Conservation (phyloP, 1,139 yeast genomes). For the Geotrichum cucujoidarum region DNA sequence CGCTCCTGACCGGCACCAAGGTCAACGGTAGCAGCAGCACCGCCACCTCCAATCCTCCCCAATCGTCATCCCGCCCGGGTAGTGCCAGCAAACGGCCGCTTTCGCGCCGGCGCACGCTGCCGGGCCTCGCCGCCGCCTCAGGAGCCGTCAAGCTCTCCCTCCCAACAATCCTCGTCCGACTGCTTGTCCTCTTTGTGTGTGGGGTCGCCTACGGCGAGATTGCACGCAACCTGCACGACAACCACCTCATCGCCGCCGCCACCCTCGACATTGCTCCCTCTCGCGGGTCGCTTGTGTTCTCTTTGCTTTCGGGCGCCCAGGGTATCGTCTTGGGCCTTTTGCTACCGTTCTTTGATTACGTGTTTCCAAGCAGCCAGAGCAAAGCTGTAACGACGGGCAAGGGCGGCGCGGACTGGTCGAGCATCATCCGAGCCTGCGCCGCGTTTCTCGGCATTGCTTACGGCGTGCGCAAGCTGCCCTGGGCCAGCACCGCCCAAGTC, state of each 20-base stretch:
- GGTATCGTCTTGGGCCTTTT: conserved; percentile 62
- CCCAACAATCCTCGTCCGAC: conserved; percentile 22
- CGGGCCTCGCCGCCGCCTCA: conserved; percentile 6
- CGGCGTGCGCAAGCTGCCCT: conserved; percentile 73
- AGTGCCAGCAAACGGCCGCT: not conserved
- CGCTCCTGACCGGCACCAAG: not conserved
- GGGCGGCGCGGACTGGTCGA: conserved; percentile 38
- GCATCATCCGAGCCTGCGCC: conserved; percentile 57
- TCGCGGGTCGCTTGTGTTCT: conserved; percentile 27
- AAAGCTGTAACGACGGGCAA: conserved; percentile 21
- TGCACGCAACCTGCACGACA: conserved; percentile 36
- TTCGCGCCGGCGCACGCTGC: conserved; percentile 4
- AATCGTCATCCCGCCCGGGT: not conserved
- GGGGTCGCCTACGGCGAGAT: conserved; percentile 37
- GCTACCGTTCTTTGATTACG: conserved; percentile 56
- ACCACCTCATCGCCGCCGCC: conserved; percentile 31
- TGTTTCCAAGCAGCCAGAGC: conserved; percentile 37
- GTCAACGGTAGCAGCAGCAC: not conserved
- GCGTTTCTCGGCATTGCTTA: conserved; percentile 81
- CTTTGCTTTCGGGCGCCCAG: conserved; percentile 44
- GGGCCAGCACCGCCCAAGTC: conserved; percentile 74
- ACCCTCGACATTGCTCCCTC: conserved; percentile 34
- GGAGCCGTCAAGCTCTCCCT: conserved; percentile 24
- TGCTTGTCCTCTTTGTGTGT: conserved; percentile 29
- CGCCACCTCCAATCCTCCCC: not conserved